These are phyloP conservation scores for Colletotrichum sp. DNA, from an alignment of 2,329 filamentous ascomycete genomes.

Conservation along the genomic window DNA sequence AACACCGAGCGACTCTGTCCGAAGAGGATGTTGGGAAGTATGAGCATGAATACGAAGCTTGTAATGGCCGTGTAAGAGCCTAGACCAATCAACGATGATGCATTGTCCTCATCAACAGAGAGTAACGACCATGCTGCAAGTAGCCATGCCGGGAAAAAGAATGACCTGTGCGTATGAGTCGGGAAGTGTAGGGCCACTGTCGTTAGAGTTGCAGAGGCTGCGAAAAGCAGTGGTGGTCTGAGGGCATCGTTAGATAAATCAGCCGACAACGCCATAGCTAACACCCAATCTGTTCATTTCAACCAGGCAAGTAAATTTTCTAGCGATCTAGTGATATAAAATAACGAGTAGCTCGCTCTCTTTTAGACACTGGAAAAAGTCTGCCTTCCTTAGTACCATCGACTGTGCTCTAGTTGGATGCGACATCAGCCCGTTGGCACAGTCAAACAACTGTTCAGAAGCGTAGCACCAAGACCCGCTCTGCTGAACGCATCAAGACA, in stretches of 20 bases:
- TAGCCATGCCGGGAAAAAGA: neutral
- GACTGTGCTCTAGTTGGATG: neutral
- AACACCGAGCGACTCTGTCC: neutral
- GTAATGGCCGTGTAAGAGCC: neutral
- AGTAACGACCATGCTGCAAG: neutral
- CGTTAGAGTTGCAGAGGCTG: neutral
- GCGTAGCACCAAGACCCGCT: neutral
- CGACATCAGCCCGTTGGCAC: neutral
- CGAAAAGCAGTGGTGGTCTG: neutral
- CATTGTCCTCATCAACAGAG: neutral
- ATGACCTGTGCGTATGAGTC: neutral
- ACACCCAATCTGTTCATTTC: neutral
- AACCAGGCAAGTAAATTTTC: neutral
- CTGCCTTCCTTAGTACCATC: neutral
- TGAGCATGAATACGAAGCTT: neutral
- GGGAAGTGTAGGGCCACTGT: neutral
- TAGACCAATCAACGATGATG: neutral
- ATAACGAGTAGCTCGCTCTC: neutral
- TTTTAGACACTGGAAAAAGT: neutral
- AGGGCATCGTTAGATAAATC: neutral
- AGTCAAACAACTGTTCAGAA: neutral
- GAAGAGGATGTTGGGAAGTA: neutral
- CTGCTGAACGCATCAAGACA: neutral
- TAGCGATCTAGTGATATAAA: rapidly evolving
- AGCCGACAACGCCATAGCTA: neutral